Base-by-base conservation (phyloP, 805 yeast genomes). In the Candida xyloterini region DNA sequence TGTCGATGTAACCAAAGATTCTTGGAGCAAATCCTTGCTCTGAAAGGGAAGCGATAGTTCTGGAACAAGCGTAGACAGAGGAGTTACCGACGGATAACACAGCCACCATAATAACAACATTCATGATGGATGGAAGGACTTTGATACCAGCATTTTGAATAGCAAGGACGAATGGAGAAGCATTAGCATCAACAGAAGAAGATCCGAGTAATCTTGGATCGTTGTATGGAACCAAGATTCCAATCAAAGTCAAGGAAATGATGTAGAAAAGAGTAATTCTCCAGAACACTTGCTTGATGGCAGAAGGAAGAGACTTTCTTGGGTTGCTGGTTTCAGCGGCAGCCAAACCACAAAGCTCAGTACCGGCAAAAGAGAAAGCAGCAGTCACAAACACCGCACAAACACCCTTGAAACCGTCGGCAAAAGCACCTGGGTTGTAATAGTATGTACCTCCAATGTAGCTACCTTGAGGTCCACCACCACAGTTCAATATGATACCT, bases 101-200 rank as follows among this genome's bases (percentile, higher is more conserved):
- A 3, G 90, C 80, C 42, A 83, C 61, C 65, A 84, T 67, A 50
- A 84, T 81, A 30, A 83, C 87, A 15, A 79, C 86, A 57, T 84
- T 84, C 68, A 84, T 81, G 46, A 84, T 75, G 37, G 81, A 77
- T 36, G 90, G 90, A 34, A 82, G 70, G 29, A 78, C 84, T 34
- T 65, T 66, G 48, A 83, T 77, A 51, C 83, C 81, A 21, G 77
- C 84, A 38, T 71, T 65, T 22, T 71, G 66, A 41, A 82, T 76
- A 28, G 90, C 88, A 60, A 83, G 72, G 49, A 83, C 90, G 56
- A 82, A 83, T 18, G 91, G 91, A 13, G 90, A 83, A 21, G 86
- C 81, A 21, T 79, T 62, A 29, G 78, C 73, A 48, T 78, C 77
- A 16, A 63, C 66, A 27, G 73, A 68, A 9, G 70, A 57, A 1